phyloP scores from a whole-genome alignment of 2,329 filamentous ascomycete species.

The Fusarium proliferatum region DNA sequence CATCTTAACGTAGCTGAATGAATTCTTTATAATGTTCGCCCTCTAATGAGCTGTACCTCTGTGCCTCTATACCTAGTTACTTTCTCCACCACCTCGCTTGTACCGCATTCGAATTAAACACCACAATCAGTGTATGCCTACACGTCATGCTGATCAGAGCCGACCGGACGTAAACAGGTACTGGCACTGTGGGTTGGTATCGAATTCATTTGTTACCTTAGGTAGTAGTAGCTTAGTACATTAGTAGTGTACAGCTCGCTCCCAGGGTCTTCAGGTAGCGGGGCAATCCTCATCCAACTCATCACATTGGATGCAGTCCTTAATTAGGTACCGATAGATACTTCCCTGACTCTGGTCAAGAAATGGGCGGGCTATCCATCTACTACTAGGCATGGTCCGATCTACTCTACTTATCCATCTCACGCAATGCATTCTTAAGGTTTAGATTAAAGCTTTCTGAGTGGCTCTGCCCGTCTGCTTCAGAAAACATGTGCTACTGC shows the following conservation, averaged over 20 bases:
- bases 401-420: not conserved
- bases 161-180: slow-evolving; percentile 1
- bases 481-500: slow-evolving; percentile 9
- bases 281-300: slow-evolving; percentile 7
- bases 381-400: not conserved
- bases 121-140: slow-evolving; percentile 21
- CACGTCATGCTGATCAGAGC: slow-evolving; percentile 28
- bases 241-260: slow-evolving; percentile 14
- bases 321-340: not conserved
- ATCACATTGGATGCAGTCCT: slow-evolving; percentile 14
- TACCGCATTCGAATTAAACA: slow-evolving; percentile 1
- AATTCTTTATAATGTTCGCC: slow-evolving; percentile 51
- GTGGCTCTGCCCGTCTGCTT: not conserved
- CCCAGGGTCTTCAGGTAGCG: slow-evolving; percentile 28
- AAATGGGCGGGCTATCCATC: not conserved
- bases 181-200: not conserved
- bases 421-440: slow-evolving; percentile 7
- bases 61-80: not conserved
- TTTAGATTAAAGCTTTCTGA: not conserved
- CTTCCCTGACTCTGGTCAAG: not conserved
- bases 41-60: not conserved
- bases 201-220: not conserved
- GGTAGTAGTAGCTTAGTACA: no score
- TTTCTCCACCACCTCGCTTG: not conserved
- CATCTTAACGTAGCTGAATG: slow-evolving; percentile 54